Percentiles rank a stretch among this genome's conserved stretches.
Conservation (phyloP, 768 basidiomycete genomes). For the Russula abietina region DNA sequence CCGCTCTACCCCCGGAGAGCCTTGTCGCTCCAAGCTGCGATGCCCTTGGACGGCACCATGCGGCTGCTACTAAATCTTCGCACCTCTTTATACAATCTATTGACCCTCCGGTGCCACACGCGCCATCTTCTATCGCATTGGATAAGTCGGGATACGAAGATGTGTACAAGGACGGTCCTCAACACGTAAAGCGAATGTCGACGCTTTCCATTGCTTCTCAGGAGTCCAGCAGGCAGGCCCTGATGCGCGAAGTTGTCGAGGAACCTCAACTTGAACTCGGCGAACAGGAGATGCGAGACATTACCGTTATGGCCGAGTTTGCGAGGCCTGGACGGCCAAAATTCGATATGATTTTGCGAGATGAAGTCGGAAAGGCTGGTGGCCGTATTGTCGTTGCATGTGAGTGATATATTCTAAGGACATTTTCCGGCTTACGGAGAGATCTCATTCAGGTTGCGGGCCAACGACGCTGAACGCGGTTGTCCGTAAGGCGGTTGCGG, state of each 20-base stretch:
- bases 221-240: slow-evolving; percentile 27
- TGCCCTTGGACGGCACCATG: background rate
- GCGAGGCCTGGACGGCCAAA: slow-evolving; percentile 63
- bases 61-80: background rate
- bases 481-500: slow-evolving; percentile 58
- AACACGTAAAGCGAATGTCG: slow-evolving; percentile 7
- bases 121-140: background rate
- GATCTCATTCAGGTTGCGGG: slow-evolving; percentile 53
- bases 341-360: slow-evolving; percentile 52
- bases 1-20: background rate
- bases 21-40: background rate
- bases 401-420: slow-evolving; percentile 19
- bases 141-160: background rate
- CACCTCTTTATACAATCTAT: background rate
- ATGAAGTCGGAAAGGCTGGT: slow-evolving; percentile 52
- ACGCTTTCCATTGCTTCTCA: slow-evolving; percentile 1
- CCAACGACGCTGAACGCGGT: slow-evolving; percentile 63
- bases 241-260: slow-evolving; percentile 29
- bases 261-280: slow-evolving; percentile 44
- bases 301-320: slow-evolving; percentile 54
- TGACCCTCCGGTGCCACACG: too few relatives aligned
- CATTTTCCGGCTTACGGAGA: background rate
- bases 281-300: slow-evolving; percentile 52
- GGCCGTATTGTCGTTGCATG: slow-evolving; percentile 62
- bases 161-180: background rate